These are phyloP conservation scores for Cystobasidiopsis lactophilus DNA, from an alignment of 768 basidiomycete species.

Conservation along the genomic window DNA sequence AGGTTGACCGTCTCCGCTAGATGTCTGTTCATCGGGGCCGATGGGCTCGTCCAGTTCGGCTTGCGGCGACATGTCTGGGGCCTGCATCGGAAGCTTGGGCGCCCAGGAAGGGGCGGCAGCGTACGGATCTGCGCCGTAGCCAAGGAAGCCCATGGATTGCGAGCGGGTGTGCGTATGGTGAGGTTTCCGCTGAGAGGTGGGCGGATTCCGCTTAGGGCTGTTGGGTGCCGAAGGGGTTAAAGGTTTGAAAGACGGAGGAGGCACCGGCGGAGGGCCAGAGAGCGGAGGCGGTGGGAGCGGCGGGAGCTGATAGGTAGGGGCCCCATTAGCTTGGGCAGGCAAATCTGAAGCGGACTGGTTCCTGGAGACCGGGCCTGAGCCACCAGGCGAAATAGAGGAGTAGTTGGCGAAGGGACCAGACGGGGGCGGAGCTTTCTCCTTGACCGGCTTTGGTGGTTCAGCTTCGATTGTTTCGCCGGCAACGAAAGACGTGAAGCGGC, in stretches of 20 bases:
- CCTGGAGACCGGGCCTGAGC: slow-evolving; percentile 5
- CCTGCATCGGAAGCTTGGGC: no score
- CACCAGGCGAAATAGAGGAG: slow-evolving; percentile 62
- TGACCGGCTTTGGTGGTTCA: slow-evolving; percentile 12
- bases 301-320: not conserved
- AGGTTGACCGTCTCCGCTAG: no score
- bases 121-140: slow-evolving; percentile 11
- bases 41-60: not conserved
- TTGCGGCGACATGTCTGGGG: not conserved
- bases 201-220: no score
- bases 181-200: no score
- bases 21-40: not conserved
- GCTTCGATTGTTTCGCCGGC: slow-evolving; percentile 55
- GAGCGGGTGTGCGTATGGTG: not conserved
- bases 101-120: not conserved
- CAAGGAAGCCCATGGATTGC: not conserved
- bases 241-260: no score
- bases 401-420: slow-evolving; percentile 79
- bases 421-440: slow-evolving; percentile 25
- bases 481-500: slow-evolving; percentile 77
- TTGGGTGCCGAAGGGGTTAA: no score
- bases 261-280: no score
- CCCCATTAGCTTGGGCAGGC: not conserved
- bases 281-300: no score
- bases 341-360: slow-evolving; percentile 10